A percentile compares a stretch with the other conserved stretches of the same genome.
Conservation (phyloP, 2,329 filamentous ascomycete species). For the Fusarium euwallaceae region DNA sequence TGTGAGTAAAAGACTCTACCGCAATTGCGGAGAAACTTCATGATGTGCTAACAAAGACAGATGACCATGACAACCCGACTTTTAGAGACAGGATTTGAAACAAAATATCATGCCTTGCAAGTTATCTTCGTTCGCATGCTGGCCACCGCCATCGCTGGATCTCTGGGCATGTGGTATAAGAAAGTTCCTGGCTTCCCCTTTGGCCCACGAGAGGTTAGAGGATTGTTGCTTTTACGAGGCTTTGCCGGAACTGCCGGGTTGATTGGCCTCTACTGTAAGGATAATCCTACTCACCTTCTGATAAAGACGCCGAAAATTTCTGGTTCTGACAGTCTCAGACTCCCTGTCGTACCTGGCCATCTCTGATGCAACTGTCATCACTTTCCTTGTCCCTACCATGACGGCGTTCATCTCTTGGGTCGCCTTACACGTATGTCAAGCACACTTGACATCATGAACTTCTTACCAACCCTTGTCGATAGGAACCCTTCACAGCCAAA, state of each 20-base stretch:
- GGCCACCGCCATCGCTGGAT: constrained; percentile 53
- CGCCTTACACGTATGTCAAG: constrained; percentile 40
- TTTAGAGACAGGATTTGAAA: constrained; percentile 50
- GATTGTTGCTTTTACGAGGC: constrained; percentile 74
- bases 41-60: constrained; percentile 39
- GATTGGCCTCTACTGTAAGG: constrained; percentile 66
- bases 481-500: constrained; percentile 78
- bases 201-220: constrained; percentile 72
- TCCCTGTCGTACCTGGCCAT: constrained; percentile 76
- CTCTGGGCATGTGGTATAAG: constrained; percentile 57
- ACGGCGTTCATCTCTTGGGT: constrained; percentile 76
- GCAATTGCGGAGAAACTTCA: background rate
- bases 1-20: constrained; percentile 40
- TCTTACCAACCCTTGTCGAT: constrained; percentile 39
- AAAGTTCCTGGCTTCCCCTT: constrained; percentile 73
- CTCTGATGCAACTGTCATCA: constrained; percentile 83
- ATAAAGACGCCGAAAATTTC: rapidly evolving
- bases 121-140: constrained; percentile 60
- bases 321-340: constrained; percentile 42
- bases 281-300: background rate
- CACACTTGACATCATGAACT: rapidly evolving
- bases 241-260: constrained; percentile 75
- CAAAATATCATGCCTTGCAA: constrained; percentile 57
- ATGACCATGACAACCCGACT: constrained; percentile 58
- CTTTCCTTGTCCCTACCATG: constrained; percentile 80